Percentiles rank a stretch among this genome's conserved stretches.
Conservation (phyloP, 257 asterid genomes). For the Buddleja alternifolia region DNA sequence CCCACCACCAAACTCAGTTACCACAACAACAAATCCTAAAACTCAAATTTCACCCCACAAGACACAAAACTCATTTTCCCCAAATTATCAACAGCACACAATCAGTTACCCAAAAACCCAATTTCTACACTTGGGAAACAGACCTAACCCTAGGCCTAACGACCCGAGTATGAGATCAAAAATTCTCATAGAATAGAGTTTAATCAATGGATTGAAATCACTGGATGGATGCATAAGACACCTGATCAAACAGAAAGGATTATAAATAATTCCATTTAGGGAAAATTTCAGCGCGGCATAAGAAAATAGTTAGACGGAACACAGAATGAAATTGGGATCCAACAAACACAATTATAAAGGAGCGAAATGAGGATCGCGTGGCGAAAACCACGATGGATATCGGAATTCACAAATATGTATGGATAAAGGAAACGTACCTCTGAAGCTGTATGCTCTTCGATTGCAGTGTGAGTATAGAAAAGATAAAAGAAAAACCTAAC, state of each 20-base stretch:
- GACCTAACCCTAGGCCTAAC: conserved; percentile 47
- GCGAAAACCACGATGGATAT: conserved; percentile 31
- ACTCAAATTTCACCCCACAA: conserved; percentile 27
- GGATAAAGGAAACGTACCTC: conserved; percentile 43
- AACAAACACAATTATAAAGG: conserved; percentile 22
- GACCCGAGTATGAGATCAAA: conserved; percentile 40
- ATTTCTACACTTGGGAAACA: conserved; percentile 33
- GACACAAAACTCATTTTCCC: conserved; percentile 32
- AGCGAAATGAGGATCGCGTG: conserved; percentile 30
- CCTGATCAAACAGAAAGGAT: conserved; percentile 60
- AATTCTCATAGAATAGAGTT: conserved; percentile 34
- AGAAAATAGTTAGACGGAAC: neutral
- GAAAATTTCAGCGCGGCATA: conserved; percentile 22
- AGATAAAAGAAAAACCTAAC: conserved; percentile 36
- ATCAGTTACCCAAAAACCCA: conserved; percentile 48
- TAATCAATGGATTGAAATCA: conserved; percentile 40
- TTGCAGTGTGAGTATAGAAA: conserved; percentile 42
- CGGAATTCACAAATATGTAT: conserved; percentile 31
- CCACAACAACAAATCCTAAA: conserved; percentile 32
- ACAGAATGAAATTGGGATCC: conserved; percentile 38
- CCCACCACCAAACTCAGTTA: conserved; percentile 33
- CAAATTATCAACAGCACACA: conserved; percentile 32
- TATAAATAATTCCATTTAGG: conserved; percentile 20
- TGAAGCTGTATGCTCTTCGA: conserved; percentile 48
- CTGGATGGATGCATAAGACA: conserved; percentile 45